Evolutionary conservation across 2,329 filamentous ascomycete genomes (phyloP), one percentile per base, ranked within the genome.

Genomic region (Thielaviopsis euricoi): DNA sequence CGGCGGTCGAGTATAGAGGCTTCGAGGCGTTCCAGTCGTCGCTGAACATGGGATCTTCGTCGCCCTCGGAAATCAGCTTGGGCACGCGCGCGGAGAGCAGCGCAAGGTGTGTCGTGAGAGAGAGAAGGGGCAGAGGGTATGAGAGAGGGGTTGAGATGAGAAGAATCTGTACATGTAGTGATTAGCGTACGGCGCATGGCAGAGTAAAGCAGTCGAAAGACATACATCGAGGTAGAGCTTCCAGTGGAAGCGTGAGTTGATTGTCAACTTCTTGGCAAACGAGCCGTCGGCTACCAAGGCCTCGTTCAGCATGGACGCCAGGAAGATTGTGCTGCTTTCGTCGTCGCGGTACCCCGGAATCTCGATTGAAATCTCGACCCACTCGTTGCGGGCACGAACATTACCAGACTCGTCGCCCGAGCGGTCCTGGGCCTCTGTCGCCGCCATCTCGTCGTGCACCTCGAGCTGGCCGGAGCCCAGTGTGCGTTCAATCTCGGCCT

Each of bases 21-120:
- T 81, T 77, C 0, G 89, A 83, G 17, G 86, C 86, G 62, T 86
- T 88, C 93, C 93, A 98, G 73, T 98, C 93, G 71, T 98, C 93
- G 73, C 96, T 86, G 71, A 98, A 98, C 67, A 96, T 83, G 13
- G 93, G 93, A 65, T 98, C 93, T 73, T 98, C 93, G 71, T 97
- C 91, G 59, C 81, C 81, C 69, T 95, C 87, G 1, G 90, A 96
- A 68, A 88, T 88, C 55, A 96, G 76, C 25, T 83, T 80, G 7
- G 93, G 93, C 2, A 97, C 77, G 62, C 86, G 83, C 6, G 93
- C 91, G 29, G 87, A 84, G 62, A 96, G 82, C 52, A 98, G 85
- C 2, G 93, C 93, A 61, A 98, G 84, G 69, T 98, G 90, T 53
- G 88, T 91, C 21, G 93, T 95, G 60, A 97, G 79, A 33, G 89